A percentile compares a stretch with the other conserved stretches of the same genome.
Conservation (phyloP, 2,329 filamentous ascomycete genomes). For the Raffaelea ambrosiae region DNA sequence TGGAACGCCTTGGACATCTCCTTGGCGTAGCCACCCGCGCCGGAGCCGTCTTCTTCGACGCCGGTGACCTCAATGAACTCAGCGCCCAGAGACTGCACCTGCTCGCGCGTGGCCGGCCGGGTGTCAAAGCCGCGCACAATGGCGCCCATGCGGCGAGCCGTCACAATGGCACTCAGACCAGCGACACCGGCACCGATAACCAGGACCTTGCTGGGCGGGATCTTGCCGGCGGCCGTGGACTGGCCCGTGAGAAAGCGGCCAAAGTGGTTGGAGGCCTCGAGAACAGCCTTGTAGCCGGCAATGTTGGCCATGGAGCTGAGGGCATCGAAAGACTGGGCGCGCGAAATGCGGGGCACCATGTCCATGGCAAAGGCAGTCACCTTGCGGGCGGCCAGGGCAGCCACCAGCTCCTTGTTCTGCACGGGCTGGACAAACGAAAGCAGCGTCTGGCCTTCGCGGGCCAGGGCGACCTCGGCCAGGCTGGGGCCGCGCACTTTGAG, state of each 20-base stretch:
- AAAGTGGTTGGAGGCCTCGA: slow-evolving; percentile 85
- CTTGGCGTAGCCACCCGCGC: slow-evolving; percentile 81
- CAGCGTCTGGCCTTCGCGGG: slow-evolving; percentile 63
- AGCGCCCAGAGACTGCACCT: slow-evolving; percentile 82
- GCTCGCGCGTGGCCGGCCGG: slow-evolving; percentile 77
- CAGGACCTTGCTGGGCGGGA: slow-evolving; percentile 81
- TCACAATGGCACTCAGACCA: slow-evolving; percentile 80
- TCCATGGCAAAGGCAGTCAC: slow-evolving; percentile 86
- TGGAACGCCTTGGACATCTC: slow-evolving; percentile 94
- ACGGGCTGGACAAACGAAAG: slow-evolving; percentile 78
- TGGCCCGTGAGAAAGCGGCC: slow-evolving; percentile 83
- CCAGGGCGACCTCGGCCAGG: slow-evolving; percentile 57
- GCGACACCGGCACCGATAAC: slow-evolving; percentile 88
- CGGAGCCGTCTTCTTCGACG: slow-evolving; percentile 74
- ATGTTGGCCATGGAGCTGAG: slow-evolving; percentile 92
- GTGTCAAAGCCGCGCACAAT: slow-evolving; percentile 89
- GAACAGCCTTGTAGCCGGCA: slow-evolving; percentile 83
- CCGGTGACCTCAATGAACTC: slow-evolving; percentile 79
- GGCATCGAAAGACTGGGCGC: slow-evolving; percentile 82
- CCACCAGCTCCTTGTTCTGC: slow-evolving; percentile 68
- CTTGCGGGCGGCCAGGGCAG: slow-evolving; percentile 60
- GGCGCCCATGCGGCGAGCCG: slow-evolving; percentile 75
- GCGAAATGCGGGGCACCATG: slow-evolving; percentile 81
- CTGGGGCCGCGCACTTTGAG: slow-evolving; percentile 76
- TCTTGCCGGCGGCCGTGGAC: slow-evolving; percentile 82